phyloP scores from a whole-genome alignment of 352 stramenopile species.

The Globisporangium iwayamae region DNA sequence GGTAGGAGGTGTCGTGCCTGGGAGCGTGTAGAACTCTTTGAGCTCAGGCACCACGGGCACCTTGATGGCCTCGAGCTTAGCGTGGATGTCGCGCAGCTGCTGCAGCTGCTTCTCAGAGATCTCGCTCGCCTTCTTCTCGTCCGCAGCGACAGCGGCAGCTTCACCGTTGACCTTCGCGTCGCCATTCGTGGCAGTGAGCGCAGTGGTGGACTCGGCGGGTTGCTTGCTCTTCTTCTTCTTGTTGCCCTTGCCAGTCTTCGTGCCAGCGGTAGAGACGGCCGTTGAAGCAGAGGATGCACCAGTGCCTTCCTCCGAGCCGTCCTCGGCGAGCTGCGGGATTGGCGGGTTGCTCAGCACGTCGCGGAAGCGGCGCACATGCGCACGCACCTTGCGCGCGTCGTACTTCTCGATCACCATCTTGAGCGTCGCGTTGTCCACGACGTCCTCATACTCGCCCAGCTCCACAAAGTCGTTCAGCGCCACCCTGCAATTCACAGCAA shows the following conservation, averaged over 20 bases:
- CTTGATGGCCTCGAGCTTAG: constrained; percentile 73
- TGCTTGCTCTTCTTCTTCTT: constrained; percentile 24
- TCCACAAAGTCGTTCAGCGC: constrained; percentile 85
- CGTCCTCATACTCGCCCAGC: constrained; percentile 74
- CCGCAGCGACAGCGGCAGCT: constrained; percentile 13
- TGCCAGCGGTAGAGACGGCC: not conserved
- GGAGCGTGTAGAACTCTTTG: constrained; percentile 66
- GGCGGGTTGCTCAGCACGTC: constrained; percentile 80
- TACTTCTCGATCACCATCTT: constrained; percentile 88
- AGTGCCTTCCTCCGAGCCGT: not conserved
- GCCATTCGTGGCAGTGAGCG: constrained; percentile 6
- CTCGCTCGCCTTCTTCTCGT: constrained; percentile 67
- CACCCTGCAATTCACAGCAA: constrained; percentile 25
- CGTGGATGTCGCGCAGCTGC: constrained; percentile 76
- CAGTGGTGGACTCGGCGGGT: not conserved
- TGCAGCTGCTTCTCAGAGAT: constrained; percentile 79
- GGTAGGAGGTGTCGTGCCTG: constrained; percentile 17
- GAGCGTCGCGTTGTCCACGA: constrained; percentile 58
- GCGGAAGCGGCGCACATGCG: constrained; percentile 80
- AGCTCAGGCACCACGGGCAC: constrained; percentile 63
- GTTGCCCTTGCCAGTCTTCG: constrained; percentile 22
- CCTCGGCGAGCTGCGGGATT: constrained; percentile 50
- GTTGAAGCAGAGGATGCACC: constrained; percentile 1
- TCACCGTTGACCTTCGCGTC: constrained; percentile 5
- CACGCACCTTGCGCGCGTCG: constrained; percentile 78